A percentile compares a stretch with the other conserved stretches of the same genome.
Conservation (phyloP, 176 grass and related monocot genomes). For the Avena atlantica region DNA sequence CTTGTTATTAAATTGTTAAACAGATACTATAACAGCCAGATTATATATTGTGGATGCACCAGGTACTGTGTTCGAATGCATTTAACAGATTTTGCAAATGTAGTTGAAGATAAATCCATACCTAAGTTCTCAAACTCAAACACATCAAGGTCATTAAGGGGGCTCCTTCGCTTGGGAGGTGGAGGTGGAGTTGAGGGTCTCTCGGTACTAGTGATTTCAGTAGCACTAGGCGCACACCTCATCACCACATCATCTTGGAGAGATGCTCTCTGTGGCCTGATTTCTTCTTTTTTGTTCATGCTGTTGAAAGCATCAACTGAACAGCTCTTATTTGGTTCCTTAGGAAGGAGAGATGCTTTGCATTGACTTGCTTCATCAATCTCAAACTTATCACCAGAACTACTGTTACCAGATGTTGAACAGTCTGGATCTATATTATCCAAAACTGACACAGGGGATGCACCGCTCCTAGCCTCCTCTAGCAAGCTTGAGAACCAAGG, state of each 20-base stretch:
- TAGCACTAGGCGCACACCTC: neutral
- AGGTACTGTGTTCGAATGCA: neutral
- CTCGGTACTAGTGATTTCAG: slow-evolving; percentile 29
- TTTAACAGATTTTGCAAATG: neutral
- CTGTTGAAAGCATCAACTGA: slow-evolving; percentile 17
- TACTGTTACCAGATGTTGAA: slow-evolving; percentile 39
- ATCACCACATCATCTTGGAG: slow-evolving; percentile 11
- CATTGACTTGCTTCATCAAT: slow-evolving; percentile 35
- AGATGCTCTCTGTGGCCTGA: slow-evolving; percentile 20
- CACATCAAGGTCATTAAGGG: neutral
- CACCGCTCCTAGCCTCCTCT: slow-evolving; percentile 48
- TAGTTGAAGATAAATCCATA: slow-evolving; percentile 40
- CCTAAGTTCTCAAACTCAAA: slow-evolving; percentile 50
- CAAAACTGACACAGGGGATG: slow-evolving; percentile 77
- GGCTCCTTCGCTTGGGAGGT: neutral
- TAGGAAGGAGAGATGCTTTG: slow-evolving; percentile 23
- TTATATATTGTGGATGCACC: neutral
- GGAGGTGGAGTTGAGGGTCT: slow-evolving; percentile 50
- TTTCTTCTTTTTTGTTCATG: slow-evolving; percentile 27
- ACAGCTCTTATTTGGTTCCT: slow-evolving; percentile 34
- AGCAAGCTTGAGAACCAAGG: slow-evolving; percentile 85
- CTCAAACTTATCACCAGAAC: slow-evolving; percentile 29
- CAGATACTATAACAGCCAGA: neutral
- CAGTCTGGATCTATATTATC: slow-evolving; percentile 48
- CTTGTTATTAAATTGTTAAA: neutral